Conservation (phyloP, 2,329 filamentous ascomycete genomes). For the Aspergillus sp. region DNA sequence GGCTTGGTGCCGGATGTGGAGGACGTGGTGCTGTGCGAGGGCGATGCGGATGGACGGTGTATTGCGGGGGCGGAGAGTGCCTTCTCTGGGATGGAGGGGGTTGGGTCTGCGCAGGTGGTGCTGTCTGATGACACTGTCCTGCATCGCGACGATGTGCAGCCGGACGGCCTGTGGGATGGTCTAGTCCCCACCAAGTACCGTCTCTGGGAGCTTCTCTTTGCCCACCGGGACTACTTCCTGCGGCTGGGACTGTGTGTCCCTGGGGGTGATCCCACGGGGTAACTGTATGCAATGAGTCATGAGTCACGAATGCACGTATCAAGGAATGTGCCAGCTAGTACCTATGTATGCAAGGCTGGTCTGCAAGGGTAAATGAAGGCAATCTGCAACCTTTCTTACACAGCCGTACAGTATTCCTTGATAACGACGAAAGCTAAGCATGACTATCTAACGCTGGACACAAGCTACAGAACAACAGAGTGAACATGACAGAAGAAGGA, state of each 20-base stretch:
- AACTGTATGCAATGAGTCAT: neutral
- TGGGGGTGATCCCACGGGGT: conserved; percentile 53
- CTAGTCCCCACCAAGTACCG: conserved; percentile 58
- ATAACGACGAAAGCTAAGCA: too few relatives aligned
- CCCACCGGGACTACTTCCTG: conserved; percentile 97
- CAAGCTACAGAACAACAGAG: too few relatives aligned
- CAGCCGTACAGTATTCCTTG: too few relatives aligned
- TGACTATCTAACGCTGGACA: too few relatives aligned
- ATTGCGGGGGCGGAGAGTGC: conserved; percentile 59
- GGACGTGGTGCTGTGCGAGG: conserved; percentile 71
- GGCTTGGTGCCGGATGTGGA: conserved; percentile 64
- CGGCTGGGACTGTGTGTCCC: conserved; percentile 85
- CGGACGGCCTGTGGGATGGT: conserved; percentile 16
- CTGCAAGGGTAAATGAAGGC: too few relatives aligned
- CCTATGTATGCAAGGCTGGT: too few relatives aligned
- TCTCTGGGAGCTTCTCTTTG: conserved; percentile 90
- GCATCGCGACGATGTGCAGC: too few relatives aligned
- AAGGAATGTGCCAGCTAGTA: too few relatives aligned
- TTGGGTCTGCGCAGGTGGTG: too few relatives aligned
- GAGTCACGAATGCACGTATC: neutral
- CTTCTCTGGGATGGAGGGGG: neutral
- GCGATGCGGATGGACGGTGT: conserved; percentile 69
- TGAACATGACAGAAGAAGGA: too few relatives aligned
- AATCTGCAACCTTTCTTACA: too few relatives aligned
- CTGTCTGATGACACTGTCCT: too few relatives aligned